Evolutionary conservation across 1,284 basidiomycete species (phyloP).

Genomic region (Lentinula novae-zelandiae): DNA sequence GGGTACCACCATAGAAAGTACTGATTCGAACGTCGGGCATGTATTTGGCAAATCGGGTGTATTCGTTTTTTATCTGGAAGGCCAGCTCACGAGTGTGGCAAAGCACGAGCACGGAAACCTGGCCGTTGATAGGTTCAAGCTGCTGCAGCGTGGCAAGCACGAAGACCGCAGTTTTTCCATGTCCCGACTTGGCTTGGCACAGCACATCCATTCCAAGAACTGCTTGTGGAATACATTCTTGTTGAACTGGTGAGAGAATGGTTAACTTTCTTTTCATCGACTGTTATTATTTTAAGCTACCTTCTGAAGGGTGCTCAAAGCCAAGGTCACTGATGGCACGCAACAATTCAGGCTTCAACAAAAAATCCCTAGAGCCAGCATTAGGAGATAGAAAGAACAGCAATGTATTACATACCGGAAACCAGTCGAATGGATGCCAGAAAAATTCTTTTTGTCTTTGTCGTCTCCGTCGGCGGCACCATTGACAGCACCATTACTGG

Average conservation of each 20-base stretch:
- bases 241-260: slow-evolving; percentile 71
- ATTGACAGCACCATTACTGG: slow-evolving; percentile 48
- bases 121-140: slow-evolving; percentile 97
- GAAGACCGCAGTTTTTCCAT: slow-evolving; percentile 99
- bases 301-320: slow-evolving; percentile 99
- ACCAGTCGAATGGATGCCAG: slow-evolving; percentile 94
- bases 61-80: slow-evolving; percentile 99
- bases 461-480: slow-evolving; percentile 65
- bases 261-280: not conserved
- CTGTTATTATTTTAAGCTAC: slow-evolving; percentile 42
- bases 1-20: slow-evolving; percentile 98
- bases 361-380: slow-evolving; percentile 71
- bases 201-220: slow-evolving; percentile 99
- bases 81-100: slow-evolving; percentile 99
- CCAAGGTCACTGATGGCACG: slow-evolving; percentile 98
- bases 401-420: slow-evolving; percentile 65
- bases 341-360: slow-evolving; percentile 95
- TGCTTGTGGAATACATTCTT: slow-evolving; percentile 99
- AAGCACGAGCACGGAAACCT: slow-evolving; percentile 95
- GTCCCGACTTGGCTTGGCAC: slow-evolving; percentile 99
- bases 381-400: slow-evolving; percentile 3
- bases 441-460: slow-evolving; percentile 95
- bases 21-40: slow-evolving; percentile 98
- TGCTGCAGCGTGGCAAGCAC: slow-evolving; percentile 98
- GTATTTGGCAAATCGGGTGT: slow-evolving; percentile 98